phyloP scores from a whole-genome alignment of 495 filamentous ascomycete genomes.

The Neurospora hispaniola region DNA sequence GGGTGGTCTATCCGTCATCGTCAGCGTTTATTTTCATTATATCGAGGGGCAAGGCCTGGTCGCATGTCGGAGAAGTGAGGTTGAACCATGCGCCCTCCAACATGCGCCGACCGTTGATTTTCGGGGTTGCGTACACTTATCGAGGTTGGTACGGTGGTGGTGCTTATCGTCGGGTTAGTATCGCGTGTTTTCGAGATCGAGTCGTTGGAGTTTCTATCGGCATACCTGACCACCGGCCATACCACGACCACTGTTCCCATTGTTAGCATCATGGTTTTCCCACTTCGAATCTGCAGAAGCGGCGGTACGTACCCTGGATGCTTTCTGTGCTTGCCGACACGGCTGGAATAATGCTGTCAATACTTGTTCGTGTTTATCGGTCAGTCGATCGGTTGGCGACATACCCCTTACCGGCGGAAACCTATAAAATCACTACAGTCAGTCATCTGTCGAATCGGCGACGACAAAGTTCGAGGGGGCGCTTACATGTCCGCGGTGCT shows the following conservation, averaged over 20 bases:
- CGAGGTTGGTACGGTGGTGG: slow-evolving; percentile 28
- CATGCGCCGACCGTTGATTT: not conserved
- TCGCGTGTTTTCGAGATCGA: slow-evolving; percentile 3
- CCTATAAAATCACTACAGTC: slow-evolving; percentile 16
- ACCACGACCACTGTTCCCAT: slow-evolving; percentile 22
- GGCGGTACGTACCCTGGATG: slow-evolving; percentile 12
- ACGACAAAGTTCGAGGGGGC: slow-evolving; percentile 1
- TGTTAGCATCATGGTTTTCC: not conserved
- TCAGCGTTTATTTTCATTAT: slow-evolving; percentile 9
- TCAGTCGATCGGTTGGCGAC: slow-evolving; percentile 13
- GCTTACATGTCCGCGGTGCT: slow-evolving; percentile 30
- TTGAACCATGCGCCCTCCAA: not conserved
- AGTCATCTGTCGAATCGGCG: slow-evolving; percentile 9
- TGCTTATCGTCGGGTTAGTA: slow-evolving; percentile 24
- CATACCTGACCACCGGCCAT: slow-evolving; percentile 31
- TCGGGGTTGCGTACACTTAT: slow-evolving; percentile 21
- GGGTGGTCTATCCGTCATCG: slow-evolving; percentile 20
- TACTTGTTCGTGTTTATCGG: slow-evolving; percentile 12
- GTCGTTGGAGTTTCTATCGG: slow-evolving; percentile 1
- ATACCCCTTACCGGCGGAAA: slow-evolving; percentile 31
- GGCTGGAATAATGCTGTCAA: slow-evolving; percentile 18
- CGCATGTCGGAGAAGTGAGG: not conserved
- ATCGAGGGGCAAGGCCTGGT: not conserved
- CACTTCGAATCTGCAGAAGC: not conserved
- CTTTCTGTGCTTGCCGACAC: slow-evolving; percentile 31